phyloP scores from a whole-genome alignment of 148 eudicot species.

The Nepenthes gracilis region DNA sequence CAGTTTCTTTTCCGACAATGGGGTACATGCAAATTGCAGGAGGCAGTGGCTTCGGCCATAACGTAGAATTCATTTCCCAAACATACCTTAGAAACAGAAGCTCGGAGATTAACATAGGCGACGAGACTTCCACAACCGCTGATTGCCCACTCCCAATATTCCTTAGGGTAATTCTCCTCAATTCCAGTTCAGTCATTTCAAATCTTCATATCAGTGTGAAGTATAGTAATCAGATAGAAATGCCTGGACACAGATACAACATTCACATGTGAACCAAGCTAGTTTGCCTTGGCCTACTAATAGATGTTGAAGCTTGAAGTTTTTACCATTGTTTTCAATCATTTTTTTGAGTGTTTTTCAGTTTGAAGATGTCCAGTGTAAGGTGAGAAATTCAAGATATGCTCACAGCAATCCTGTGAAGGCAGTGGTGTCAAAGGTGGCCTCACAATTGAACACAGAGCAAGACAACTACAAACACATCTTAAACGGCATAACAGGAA shows the following conservation, averaged over 20 bases:
- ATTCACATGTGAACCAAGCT: neutral
- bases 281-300: neutral
- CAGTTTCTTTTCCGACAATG: constrained; percentile 31
- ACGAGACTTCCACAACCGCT: constrained; percentile 20
- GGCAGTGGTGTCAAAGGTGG: constrained; percentile 55
- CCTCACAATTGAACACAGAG: constrained; percentile 19
- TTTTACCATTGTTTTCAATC: neutral
- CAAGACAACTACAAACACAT: constrained; percentile 62
- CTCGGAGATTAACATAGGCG: constrained; percentile 53
- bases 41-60: constrained; percentile 69
- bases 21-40: constrained; percentile 58
- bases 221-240: neutral
- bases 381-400: constrained; percentile 34
- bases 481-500: constrained; percentile 85
- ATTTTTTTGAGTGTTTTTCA: constrained; percentile 16
- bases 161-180: constrained; percentile 34
- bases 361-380: constrained; percentile 85
- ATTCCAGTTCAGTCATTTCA: neutral
- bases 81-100: constrained; percentile 48
- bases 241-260: neutral
- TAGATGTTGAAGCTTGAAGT: no score
- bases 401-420: constrained; percentile 40
- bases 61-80: constrained; percentile 67
- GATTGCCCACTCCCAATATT: constrained; percentile 61
- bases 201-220: neutral